phyloP scores from a whole-genome alignment of 2,329 filamentous ascomycete species.

The Neonectria neomacrospora region DNA sequence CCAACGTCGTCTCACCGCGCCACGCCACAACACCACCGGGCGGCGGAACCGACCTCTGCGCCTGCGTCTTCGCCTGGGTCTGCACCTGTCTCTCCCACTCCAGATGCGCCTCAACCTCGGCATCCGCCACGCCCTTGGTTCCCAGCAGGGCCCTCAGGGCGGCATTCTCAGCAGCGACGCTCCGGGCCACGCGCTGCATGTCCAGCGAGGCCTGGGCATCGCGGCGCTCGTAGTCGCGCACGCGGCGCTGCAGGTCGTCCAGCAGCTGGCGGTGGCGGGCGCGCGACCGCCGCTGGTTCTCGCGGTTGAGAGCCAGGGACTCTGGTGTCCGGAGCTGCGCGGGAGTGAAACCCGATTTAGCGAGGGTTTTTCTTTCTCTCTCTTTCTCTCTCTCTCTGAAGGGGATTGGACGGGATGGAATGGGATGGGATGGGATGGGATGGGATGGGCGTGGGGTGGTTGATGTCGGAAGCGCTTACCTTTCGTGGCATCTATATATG shows the following conservation, averaged over 20 bases:
- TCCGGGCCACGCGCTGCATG: constrained; percentile 59
- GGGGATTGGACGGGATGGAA: neutral
- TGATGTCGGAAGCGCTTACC: constrained; percentile 8
- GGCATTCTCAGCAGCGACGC: constrained; percentile 56
- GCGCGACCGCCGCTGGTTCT: constrained; percentile 60
- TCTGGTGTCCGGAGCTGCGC: constrained; percentile 39
- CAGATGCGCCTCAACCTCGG: constrained; percentile 39
- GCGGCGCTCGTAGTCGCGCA: constrained; percentile 55
- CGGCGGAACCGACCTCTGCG: neutral
- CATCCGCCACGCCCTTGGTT: constrained; percentile 30
- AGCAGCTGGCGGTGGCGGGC: constrained; percentile 57
- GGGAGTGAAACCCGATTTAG: neutral
- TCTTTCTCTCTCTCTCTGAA: too few species aligned
- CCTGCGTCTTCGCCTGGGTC: neutral
- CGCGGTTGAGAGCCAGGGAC: constrained; percentile 48
- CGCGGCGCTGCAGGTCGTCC: constrained; percentile 53
- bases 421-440: neutral
- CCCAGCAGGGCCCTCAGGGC: constrained; percentile 48
- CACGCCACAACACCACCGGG: neutral
- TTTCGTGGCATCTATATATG: constrained; percentile 24
- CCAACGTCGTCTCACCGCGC: neutral
- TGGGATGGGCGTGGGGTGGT: neutral
- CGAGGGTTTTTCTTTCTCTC: neutral
- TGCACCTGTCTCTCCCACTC: constrained; percentile 18
- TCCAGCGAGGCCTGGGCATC: constrained; percentile 58